A percentile compares a stretch with the other conserved stretches of the same genome.
phyloP scores from a whole-genome alignment of 768 basidiomycete genomes.

The Boletales sp. region DNA sequence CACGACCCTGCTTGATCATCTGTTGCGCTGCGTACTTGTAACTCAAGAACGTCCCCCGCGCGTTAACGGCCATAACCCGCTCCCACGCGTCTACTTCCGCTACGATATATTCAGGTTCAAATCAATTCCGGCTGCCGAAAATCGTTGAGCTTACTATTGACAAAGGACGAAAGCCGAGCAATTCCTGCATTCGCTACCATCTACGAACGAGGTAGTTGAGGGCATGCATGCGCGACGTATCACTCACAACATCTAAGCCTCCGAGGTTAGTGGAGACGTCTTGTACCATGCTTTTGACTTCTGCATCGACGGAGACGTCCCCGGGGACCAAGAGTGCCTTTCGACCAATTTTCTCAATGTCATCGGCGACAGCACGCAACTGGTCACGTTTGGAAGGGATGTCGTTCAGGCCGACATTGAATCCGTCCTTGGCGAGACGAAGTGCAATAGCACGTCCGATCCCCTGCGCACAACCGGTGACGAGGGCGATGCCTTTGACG shows the following conservation, averaged over 20 bases:
- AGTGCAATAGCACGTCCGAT: not conserved
- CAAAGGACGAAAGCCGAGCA: not conserved
- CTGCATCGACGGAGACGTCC: slow-evolving; percentile 6
- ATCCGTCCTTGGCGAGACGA: not conserved
- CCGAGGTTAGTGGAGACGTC: slow-evolving; percentile 1
- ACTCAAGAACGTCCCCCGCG: slow-evolving; percentile 53
- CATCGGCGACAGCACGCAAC: not conserved
- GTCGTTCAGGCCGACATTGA: not conserved
- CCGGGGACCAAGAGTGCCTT: slow-evolving; percentile 13
- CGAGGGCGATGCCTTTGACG: not conserved
- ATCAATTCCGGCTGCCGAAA: too few species aligned
- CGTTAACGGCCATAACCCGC: slow-evolving; percentile 36
- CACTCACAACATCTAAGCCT: slow-evolving; percentile 5
- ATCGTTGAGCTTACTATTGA: too few species aligned
- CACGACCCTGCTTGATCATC: slow-evolving; percentile 50
- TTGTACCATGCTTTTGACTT: slow-evolving; percentile 8
- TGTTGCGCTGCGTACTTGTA: slow-evolving; percentile 58
- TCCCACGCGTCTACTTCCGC: slow-evolving; percentile 2
- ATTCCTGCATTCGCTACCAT: not conserved
- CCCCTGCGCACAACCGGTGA: not conserved
- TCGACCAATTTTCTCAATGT: slow-evolving; percentile 17
- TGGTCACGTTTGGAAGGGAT: not conserved
- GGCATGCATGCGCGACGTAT: too few species aligned
- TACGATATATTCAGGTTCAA: not conserved
- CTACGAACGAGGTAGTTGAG: not conserved